Base-by-base conservation (phyloP, 2,329 filamentous ascomycete species). In the Thyridium curvatum region DNA sequence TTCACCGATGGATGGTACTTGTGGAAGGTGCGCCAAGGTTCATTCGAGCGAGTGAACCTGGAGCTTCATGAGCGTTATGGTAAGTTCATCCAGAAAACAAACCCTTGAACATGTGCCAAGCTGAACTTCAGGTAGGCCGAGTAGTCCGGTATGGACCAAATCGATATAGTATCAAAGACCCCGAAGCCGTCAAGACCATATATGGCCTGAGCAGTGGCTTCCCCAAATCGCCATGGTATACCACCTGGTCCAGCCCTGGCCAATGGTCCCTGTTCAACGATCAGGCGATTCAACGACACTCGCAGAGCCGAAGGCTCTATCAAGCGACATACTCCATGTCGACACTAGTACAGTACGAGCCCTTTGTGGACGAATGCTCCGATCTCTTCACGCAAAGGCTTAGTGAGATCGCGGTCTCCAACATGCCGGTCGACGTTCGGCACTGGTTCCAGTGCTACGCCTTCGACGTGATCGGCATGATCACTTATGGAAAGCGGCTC, bases 321-420 rank as follows among this genome's bases (percentile, higher is more conserved):
- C 35, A 37, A 26, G 29, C 35, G 5, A 37, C 44, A 3, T 52
- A 51, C 15, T 46, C 49, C 2, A 47, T 39, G 44, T 49, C 36
- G 14, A 44, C 21, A 6, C 21, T 26, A 10, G 21, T 26, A 6
- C 21, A 26, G 21, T 26, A 26, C 21, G 21, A 26, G 21, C 21
- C 21, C 17, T 36, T 26, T 29, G 34, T 36, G 13, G 21, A 29
- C 15, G 34, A 36, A 28, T 36, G 34, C n/a, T 13, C 21, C 10
- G 12, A 14, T 6, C 5, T 36, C 5, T 29, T 36, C 34, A 14
- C 12, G 9, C 10, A 14, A 14, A 10, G 34, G 4, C 10, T 36
- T 4, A 4, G 4, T 14, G 34, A 36, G 15, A 58, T 28, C 15
- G 16, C 16, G 16, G 5, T 13, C 10, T n/a, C 18, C 21, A 13